Evolutionary conservation across 1,284 basidiomycete species (phyloP), one percentile per base, ranked within the genome.

Genomic region (Leccinum pachyderme): DNA sequence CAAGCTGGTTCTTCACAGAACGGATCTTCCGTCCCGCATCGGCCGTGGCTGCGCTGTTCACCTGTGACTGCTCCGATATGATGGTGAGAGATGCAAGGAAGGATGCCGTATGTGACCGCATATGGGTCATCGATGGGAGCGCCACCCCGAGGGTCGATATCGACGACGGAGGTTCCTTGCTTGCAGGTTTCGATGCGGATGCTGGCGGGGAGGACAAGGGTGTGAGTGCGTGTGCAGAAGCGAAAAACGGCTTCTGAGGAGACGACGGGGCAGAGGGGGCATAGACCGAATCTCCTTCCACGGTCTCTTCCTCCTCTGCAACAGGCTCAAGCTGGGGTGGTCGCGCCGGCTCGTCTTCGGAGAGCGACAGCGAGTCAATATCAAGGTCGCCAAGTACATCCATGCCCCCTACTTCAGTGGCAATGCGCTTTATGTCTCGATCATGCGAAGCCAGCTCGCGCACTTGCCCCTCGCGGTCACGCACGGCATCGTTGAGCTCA

Each of bases 61-160:
- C 88, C 68, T 92, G 89, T 8, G 89, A 87, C 57, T 92, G 89
- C 64, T 92, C 89, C n/a, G 89, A 91, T 60, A 92, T 83, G 33
- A 82, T 81, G 4, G 83, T 80, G 37, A 92, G 79, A 7, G 89
- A 88, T n/a, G 83, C 74, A 41, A 86, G 82, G 46, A 91, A 80
- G 5, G 87, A 85, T 15, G 83, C 73, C 0, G 89, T 91, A 64
- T 84, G 81, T 25, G 83, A 79, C 37, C 89, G 86, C 54, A 91
- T 74, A 61, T 89, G 81, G 1, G 83, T 76, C 48, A 92, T 75
- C 7, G 86, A 55, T 63, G 65, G 61, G 55, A 69, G 59, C 8
- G 64, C 56, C 18, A 51, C 18, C 33, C 46, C 65, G 45, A 71
- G 62, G 12, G 68, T 69, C 24, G 69, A 59, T 63, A 68, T 65